Base-by-base conservation (phyloP, 768 basidiomycete species). In the Leccinum barrowsii region DNA sequence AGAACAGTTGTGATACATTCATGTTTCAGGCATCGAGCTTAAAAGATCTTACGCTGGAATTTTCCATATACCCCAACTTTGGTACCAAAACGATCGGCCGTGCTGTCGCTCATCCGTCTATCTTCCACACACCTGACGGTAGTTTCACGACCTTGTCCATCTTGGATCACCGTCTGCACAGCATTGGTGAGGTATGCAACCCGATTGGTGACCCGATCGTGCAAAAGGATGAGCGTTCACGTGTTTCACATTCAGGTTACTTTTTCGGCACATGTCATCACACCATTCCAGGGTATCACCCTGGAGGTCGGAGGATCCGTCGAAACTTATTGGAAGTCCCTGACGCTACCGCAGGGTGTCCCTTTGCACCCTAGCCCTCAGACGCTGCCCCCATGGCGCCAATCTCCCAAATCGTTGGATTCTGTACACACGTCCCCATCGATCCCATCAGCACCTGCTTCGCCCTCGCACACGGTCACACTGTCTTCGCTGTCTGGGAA, bases 271-370 rank as follows among this genome's bases (percentile, higher is more conserved):
- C 90, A 85, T 65, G 82, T 94, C 57, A 85, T 96, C 60, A 88
- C 86, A 8, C 90, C 94, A 1, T 98, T 98, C 75, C 85, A 87
- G 57, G 94, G 92, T 3, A 92, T 94, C 51, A 93, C 93, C 57
- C 80, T 98, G 12, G 92, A 95, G 74, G 89, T 98, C 55, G 95
- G 94, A 22, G 96, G 97, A 24, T 86, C 91, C 53, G 83, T 98
- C 28, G 95, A 98, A 76, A 99, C 96, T 0, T 99, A 99, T 72
- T 99, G 97, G 97, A 98, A 98, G 75, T 95, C 94, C 74, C 15
- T 74, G 70, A 62, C 73, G 63, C 17, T 73, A 51, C 61, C 70
- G 8, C 67, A 69, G 61, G 64, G 69, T 54, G 71, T 48, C 55
- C 67, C 51, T 55, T 68, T 62, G 67, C 65, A 54, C 69, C 70